These are phyloP conservation scores for Pholiota conissans DNA, from an alignment of 768 basidiomycete genomes.

Conservation along the genomic window DNA sequence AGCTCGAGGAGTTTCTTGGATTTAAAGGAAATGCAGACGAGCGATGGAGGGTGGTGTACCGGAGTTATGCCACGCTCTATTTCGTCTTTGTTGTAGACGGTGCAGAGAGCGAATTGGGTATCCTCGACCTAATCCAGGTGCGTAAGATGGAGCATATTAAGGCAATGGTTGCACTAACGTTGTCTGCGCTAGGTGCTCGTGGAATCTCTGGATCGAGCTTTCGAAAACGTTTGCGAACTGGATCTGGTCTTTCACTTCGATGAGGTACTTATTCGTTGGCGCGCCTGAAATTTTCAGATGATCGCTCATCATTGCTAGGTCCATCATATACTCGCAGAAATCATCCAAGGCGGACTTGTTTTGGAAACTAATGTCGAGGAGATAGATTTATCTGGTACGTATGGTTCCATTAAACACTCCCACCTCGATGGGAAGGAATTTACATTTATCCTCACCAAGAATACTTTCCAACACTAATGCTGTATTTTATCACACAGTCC, in stretches of 20 bases:
- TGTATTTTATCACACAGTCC: slow-evolving; percentile 45
- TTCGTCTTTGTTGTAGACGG: slow-evolving; percentile 97
- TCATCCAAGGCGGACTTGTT: slow-evolving; percentile 95
- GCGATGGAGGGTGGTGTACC: slow-evolving; percentile 85
- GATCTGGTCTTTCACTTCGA: slow-evolving; percentile 99
- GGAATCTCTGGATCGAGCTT: slow-evolving; percentile 91
- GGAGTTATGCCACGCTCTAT: slow-evolving; percentile 94
- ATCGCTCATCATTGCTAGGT: slow-evolving; percentile 49
- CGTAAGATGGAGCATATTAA: slow-evolving; percentile 19
- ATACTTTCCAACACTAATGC: slow-evolving; percentile 1
- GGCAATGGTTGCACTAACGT: neutral
- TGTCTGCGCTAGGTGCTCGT: slow-evolving; percentile 80
- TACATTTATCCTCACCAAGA: neutral
- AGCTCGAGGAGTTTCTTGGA: slow-evolving; percentile 74
- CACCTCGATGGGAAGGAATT: slow-evolving; percentile 10
- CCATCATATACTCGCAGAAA: slow-evolving; percentile 93
- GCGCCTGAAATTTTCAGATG: neutral
- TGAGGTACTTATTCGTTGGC: slow-evolving; percentile 55
- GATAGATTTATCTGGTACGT: slow-evolving; percentile 69
- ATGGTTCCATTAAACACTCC: slow-evolving; percentile 5
- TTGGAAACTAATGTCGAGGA: slow-evolving; percentile 93
- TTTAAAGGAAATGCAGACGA: slow-evolving; percentile 53
- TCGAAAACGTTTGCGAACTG: slow-evolving; percentile 98
- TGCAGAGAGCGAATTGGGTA: slow-evolving; percentile 94
- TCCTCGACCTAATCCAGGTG: slow-evolving; percentile 96